Base-by-base conservation (phyloP, 345 rosid species). In the Eucalyptus sideroxylon region DNA sequence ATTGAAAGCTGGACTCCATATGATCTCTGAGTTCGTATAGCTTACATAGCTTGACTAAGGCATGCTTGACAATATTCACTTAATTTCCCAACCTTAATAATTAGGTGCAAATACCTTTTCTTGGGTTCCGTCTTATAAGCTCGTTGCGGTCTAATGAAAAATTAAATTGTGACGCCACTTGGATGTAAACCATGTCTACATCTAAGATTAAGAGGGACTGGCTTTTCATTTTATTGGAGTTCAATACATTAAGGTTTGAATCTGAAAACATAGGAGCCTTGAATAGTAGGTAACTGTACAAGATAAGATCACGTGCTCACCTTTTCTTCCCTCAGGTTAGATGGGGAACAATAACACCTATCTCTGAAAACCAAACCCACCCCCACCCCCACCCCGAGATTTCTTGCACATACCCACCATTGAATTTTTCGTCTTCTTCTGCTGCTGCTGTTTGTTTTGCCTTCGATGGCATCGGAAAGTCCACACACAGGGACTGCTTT, bases 291-390 rank as follows among this genome's bases (percentile, higher is more conserved):
- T 91, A 24, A 56, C 11, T 12, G 77, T 56, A 3, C 34, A 45
- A 6, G 82, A 87, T 37, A 82, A 26, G 65, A 40, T 44, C 95
- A 92, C 95, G 94, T 93, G 94, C 86, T 67, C 53, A 86, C 88
- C 91, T 88, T 69, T 24, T 37, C 23, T 13, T 15, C 19, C 67
- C 27, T 27, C 86, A 8, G 31, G 16, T 47, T 34, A 47, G 56
- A 27, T 49, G 30, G 34, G 34, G 9, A 81, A 56, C 6, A 56
- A 56, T 26, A 56, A 53, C 2, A 21, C 59, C 59, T 53, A 21
- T 53, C 59, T 53, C 26, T 53, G 59, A 53, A 53, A 53, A 21
- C 59, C 59, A 53, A 53, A 53, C 59, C 59, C 11, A 8, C 26
- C 59, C 59, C 59, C 11, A 8, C 26, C 59, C 59, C 59, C 59